Evolutionary conservation across 75 land plant species (phyloP).

Genomic region (Sequoia sempervirens): DNA sequence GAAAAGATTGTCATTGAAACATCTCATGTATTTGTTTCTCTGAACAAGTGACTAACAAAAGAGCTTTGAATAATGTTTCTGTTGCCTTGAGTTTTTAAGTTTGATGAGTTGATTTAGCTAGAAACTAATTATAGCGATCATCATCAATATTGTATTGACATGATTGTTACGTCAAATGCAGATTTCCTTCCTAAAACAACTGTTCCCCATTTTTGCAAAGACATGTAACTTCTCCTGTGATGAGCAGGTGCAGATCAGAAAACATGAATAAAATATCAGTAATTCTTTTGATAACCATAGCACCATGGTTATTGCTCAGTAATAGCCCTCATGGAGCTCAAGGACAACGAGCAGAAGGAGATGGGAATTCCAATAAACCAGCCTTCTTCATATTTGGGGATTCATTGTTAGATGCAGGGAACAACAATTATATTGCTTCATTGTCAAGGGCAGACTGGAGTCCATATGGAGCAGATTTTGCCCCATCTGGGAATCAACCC

Average conservation of each 20-base stretch:
- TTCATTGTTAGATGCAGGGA: constrained; percentile 38
- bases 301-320: background rate
- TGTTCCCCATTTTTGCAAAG: too few relatives aligned
- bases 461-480: constrained; percentile 38
- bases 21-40: too few relatives aligned
- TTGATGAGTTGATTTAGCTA: too few relatives aligned
- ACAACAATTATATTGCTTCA: constrained; percentile 30
- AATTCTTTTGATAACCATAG: background rate
- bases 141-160: too few relatives aligned
- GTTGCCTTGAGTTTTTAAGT: too few relatives aligned
- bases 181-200: too few relatives aligned
- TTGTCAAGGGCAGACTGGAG: constrained; percentile 23
- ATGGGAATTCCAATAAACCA: background rate
- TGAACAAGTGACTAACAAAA: too few relatives aligned
- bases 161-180: too few relatives aligned
- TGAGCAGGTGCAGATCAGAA: background rate
- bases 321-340: background rate
- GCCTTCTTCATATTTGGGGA: constrained; percentile 36
- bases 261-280: background rate
- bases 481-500: constrained; percentile 17
- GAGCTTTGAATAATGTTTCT: too few relatives aligned
- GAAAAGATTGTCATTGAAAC: too few relatives aligned
- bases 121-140: too few relatives aligned
- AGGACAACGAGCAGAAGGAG: background rate
- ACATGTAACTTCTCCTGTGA: too few relatives aligned